phyloP scores from a whole-genome alignment of 306 rosid genomes.

The Castanea sativa region DNA sequence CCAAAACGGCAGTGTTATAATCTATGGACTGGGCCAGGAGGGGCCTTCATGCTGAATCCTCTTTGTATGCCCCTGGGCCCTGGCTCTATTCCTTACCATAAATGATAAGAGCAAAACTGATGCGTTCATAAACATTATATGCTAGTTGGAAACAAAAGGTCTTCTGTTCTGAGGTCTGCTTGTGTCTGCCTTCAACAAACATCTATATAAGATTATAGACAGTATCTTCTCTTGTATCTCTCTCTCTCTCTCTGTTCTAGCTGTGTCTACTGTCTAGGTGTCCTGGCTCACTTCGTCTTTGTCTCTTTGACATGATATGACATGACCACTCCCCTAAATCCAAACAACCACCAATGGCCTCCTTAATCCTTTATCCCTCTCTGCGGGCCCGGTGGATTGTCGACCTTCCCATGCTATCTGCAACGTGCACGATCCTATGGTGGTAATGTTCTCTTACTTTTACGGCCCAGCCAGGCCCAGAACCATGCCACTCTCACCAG shows the following conservation, averaged over 20 bases:
- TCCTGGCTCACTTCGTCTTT: conserved; percentile 57
- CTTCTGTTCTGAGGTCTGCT: too few species aligned
- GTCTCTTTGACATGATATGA: conserved; percentile 17
- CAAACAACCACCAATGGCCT: conserved; percentile 26
- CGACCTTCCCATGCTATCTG: conserved; percentile 58
- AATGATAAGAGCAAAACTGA: too few species aligned
- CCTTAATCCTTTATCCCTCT: conserved; percentile 39
- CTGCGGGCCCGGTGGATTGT: conserved; percentile 92
- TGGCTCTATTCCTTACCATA: conserved; percentile 43
- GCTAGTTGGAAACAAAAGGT: too few species aligned
- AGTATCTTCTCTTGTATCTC: too few species aligned
- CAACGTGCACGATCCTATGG: conserved; percentile 57
- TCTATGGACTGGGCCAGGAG: conserved; percentile 84
- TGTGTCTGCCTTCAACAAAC: too few species aligned
- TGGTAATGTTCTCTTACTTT: conserved; percentile 58
- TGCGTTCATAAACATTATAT: too few species aligned
- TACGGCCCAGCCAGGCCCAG: conserved; percentile 60
- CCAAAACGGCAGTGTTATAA: conserved; percentile 33
- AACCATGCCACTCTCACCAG: too few species aligned
- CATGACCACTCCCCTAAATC: conserved; percentile 78
- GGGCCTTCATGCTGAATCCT: conserved; percentile 81
- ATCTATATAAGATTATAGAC: too few species aligned
- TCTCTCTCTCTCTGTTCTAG: too few species aligned
- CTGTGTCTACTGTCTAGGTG: too few species aligned
- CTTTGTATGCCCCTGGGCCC: conserved; percentile 77